phyloP scores from a whole-genome alignment of 2,329 filamentous ascomycete species.

The Fusarium torreyae region DNA sequence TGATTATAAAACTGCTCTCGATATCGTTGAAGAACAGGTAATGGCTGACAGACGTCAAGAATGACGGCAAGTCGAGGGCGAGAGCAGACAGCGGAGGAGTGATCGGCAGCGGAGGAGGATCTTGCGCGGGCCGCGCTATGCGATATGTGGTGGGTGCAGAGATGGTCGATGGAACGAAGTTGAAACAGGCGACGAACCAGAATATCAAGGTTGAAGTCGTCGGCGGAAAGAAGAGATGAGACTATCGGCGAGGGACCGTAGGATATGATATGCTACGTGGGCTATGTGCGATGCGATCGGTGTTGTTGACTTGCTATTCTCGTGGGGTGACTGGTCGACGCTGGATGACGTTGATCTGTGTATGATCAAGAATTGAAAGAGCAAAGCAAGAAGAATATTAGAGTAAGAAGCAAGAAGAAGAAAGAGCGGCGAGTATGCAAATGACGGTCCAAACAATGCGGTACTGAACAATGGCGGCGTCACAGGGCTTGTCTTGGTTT shows the following conservation, averaged over 20 bases:
- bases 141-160: constrained; percentile 41
- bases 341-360: constrained; percentile 27
- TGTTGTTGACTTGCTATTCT: constrained; percentile 37
- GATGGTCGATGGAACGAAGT: constrained; percentile 39
- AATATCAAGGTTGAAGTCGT: constrained; percentile 24
- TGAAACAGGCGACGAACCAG: constrained; percentile 42
- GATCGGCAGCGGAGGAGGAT: constrained; percentile 41
- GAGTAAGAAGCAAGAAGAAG: constrained; percentile 10
- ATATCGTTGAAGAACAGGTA: constrained; percentile 16
- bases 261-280: constrained; percentile 21
- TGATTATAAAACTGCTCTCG: constrained; percentile 4
- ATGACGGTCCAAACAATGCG: constrained; percentile 25
- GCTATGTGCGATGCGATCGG: constrained; percentile 21
- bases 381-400: constrained; percentile 2
- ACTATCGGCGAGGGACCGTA: constrained; percentile 23
- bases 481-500: constrained; percentile 25
- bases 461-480: constrained; percentile 24
- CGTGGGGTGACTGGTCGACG: constrained; percentile 41
- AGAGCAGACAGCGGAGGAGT: constrained; percentile 39
- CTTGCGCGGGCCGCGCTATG: constrained; percentile 41
- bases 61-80: constrained; percentile 30
- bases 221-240: constrained; percentile 14
- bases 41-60: constrained; percentile 33
- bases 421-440: constrained; percentile 29
- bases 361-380: constrained; percentile 3